These are phyloP conservation scores for Dalbergia oliveri DNA, from an alignment of 306 rosid species.

Conservation along the genomic window DNA sequence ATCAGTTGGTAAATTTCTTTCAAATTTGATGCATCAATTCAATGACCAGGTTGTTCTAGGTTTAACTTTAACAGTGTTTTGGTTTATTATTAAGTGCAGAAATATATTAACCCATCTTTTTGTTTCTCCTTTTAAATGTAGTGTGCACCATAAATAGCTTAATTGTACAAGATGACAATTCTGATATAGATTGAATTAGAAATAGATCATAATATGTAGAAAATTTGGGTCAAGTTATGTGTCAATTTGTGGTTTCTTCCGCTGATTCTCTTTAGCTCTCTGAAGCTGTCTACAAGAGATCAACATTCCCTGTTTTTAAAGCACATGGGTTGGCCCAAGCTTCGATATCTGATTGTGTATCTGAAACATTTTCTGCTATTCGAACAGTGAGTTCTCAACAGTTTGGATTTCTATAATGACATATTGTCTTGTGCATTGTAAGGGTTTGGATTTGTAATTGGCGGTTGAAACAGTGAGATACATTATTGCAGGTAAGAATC, in stretches of 20 bases:
- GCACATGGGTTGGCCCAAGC: constrained; percentile 94
- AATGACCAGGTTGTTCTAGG: constrained; percentile 24
- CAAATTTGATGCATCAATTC: constrained; percentile 26
- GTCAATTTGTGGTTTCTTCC: constrained; percentile 42
- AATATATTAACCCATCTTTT: constrained; percentile 5
- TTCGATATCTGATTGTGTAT: constrained; percentile 83
- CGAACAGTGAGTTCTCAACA: constrained; percentile 79
- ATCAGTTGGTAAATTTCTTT: constrained; percentile 72
- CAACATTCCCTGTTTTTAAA: constrained; percentile 85
- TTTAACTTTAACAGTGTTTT: constrained; percentile 20
- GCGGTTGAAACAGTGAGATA: constrained; percentile 42
- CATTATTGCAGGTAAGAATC: constrained; percentile 79
- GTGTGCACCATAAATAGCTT: constrained; percentile 22
- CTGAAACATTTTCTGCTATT: constrained; percentile 97
- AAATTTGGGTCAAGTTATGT: background rate
- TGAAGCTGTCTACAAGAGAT: constrained; percentile 91
- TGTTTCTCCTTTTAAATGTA: constrained; percentile 17
- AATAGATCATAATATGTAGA: constrained; percentile 24
- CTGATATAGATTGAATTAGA: constrained; percentile 32
- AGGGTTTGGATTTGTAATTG: constrained; percentile 33
- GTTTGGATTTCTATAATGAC: constrained; percentile 12
- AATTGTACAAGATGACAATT: constrained; percentile 15
- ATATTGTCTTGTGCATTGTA: constrained; percentile 1
- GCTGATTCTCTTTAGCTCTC: constrained; percentile 54
- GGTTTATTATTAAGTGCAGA: constrained; percentile 8